These are phyloP conservation scores for Schrenkiella parvula DNA, from an alignment of 345 rosid species.

Conservation along the genomic window DNA sequence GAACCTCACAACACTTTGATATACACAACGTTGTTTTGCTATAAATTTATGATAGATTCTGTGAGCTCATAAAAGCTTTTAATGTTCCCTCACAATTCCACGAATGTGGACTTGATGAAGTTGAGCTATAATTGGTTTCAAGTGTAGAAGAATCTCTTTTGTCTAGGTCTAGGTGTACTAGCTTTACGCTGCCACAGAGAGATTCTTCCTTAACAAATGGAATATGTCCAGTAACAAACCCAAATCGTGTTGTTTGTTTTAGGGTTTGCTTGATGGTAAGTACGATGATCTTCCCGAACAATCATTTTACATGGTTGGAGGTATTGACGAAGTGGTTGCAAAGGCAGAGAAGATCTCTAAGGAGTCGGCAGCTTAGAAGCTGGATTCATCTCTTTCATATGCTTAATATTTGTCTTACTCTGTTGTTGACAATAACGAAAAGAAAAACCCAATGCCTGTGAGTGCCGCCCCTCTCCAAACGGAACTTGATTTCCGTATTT, in stretches of 20 bases:
- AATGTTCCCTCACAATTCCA: not conserved
- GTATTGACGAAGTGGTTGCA: conserved; percentile 52
- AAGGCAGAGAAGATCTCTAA: conserved; percentile 40
- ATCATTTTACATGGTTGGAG: conserved; percentile 65
- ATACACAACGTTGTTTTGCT: not conserved
- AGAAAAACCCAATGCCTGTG: conserved; percentile 7
- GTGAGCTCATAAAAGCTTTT: not conserved
- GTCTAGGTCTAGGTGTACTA: not conserved
- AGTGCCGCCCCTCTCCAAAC: not conserved
- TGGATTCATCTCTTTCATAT: not conserved
- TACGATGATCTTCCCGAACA: conserved; percentile 51
- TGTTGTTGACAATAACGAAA: conserved; percentile 32
- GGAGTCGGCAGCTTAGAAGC: conserved; percentile 35
- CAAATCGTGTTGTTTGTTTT: not conserved
- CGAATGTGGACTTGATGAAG: not conserved
- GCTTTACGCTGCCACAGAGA: not conserved
- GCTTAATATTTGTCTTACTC: not conserved
- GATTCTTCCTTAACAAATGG: not conserved
- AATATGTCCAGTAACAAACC: not conserved
- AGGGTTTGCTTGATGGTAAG: conserved; percentile 32
- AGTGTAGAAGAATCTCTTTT: not conserved
- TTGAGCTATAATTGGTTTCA: not conserved
- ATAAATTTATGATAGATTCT: not conserved
- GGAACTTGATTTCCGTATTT: conserved; percentile 14
- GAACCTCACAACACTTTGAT: not conserved